Percentiles rank a stretch among this genome's conserved stretches.
Conservation (phyloP, 1,284 basidiomycete species). For the Sporisorium exsertum region DNA sequence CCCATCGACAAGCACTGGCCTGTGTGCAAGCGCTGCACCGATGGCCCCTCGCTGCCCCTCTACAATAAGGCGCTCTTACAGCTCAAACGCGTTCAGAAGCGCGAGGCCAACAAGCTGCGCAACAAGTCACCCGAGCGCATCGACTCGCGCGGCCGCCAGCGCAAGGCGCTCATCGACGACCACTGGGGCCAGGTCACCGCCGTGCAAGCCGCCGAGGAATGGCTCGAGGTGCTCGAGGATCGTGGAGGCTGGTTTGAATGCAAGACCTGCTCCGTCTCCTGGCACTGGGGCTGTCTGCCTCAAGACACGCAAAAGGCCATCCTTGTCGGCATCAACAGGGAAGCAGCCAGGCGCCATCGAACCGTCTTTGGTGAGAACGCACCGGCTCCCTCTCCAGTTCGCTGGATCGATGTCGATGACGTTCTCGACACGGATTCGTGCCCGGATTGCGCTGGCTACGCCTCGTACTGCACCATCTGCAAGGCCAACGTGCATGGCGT, state of each 20-base stretch:
- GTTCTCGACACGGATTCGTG: slow-evolving; percentile 38
- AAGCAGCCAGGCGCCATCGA: slow-evolving; percentile 16
- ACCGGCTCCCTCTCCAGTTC: slow-evolving; percentile 21
- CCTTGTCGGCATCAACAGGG: slow-evolving; percentile 38
- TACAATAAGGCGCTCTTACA: slow-evolving; percentile 30
- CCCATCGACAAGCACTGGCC: slow-evolving; percentile 37
- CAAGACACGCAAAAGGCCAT: slow-evolving; percentile 30
- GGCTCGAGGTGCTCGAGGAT: slow-evolving; percentile 42
- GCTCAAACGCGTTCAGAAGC: slow-evolving; percentile 27
- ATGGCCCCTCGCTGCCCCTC: slow-evolving; percentile 28
- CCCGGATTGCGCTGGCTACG: slow-evolving; percentile 37
- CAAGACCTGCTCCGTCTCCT: slow-evolving; percentile 44
- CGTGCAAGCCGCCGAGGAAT: slow-evolving; percentile 36
- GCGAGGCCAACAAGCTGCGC: slow-evolving; percentile 32
- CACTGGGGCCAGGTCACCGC: slow-evolving; percentile 21
- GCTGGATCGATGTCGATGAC: slow-evolving; percentile 36
- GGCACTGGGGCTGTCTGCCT: slow-evolving; percentile 55
- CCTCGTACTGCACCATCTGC: slow-evolving; percentile 48
- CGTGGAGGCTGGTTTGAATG: slow-evolving; percentile 57
- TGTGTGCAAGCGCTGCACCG: slow-evolving; percentile 36
- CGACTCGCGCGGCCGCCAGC: slow-evolving; percentile 30
- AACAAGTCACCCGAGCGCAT: slow-evolving; percentile 24
- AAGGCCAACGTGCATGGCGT: slow-evolving; percentile 29
- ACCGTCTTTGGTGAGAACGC: slow-evolving; percentile 21
- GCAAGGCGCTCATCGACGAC: slow-evolving; percentile 35